Evolutionary conservation across 306 rosid species (phyloP).

Genomic region (Myrica gale): DNA sequence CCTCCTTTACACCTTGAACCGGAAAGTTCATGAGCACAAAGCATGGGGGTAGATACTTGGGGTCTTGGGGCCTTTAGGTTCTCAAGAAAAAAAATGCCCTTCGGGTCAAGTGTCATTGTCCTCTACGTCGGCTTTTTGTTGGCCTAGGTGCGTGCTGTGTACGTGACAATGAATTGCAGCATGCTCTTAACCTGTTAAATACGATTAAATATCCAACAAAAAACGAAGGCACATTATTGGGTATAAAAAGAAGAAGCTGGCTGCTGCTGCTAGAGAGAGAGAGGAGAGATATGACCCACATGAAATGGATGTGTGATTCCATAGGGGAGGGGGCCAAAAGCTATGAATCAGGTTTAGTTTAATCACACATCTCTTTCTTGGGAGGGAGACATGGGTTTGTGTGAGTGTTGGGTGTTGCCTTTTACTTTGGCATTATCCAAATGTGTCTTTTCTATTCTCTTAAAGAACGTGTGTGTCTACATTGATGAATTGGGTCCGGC

Average conservation of each 20-base stretch:
- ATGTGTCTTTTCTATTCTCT: not conserved
- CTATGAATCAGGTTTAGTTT: conserved; percentile 20
- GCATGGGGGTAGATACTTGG: conserved; percentile 26
- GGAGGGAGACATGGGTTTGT: conserved; percentile 37
- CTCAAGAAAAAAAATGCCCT: conserved; percentile 8
- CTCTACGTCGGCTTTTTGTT: conserved; percentile 34
- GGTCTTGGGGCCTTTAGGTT: conserved; percentile 27
- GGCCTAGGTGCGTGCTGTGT: conserved; percentile 47
- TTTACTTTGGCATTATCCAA: too few species aligned
- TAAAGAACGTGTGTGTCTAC: conserved; percentile 19
- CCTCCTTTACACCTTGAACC: conserved; percentile 24
- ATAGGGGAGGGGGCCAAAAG: conserved; percentile 19
- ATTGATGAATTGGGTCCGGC: conserved; percentile 37
- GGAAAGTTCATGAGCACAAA: conserved; percentile 8
- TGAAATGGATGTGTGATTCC: conserved; percentile 40
- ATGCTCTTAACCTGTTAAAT: conserved; percentile 10
- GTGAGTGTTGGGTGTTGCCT: conserved; percentile 35
- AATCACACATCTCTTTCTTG: conserved; percentile 47
- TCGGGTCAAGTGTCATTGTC: conserved; percentile 55
- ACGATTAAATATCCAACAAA: too few species aligned
- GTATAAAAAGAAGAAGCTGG: too few species aligned
- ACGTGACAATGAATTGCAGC: conserved; percentile 48
- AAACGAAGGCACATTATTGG: too few species aligned
- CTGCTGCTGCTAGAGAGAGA: too few species aligned
- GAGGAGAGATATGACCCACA: conserved; percentile 44